These are phyloP conservation scores for Cordyceps militaris DNA, from an alignment of 2,329 filamentous ascomycete species.

Conservation along the genomic window DNA sequence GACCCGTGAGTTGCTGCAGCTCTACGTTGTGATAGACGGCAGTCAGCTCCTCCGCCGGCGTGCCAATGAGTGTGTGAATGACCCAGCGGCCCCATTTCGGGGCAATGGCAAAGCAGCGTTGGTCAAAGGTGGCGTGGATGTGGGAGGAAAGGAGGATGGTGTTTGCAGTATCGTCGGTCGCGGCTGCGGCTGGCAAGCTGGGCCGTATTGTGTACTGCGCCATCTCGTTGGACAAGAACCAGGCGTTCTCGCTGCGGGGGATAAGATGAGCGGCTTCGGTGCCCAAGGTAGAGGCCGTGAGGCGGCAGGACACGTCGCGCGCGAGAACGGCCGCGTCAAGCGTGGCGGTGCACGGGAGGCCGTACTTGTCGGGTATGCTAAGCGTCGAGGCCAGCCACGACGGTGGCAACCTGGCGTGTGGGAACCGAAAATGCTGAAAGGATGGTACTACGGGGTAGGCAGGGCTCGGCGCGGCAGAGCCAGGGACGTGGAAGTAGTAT, in stretches of 20 bases:
- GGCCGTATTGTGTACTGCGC: not conserved
- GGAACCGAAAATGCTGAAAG: not conserved
- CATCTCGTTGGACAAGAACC: not conserved
- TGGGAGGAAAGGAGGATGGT: not conserved
- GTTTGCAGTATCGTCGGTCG: not conserved
- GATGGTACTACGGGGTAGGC: not conserved
- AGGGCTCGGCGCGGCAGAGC: not conserved
- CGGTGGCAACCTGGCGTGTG: not conserved
- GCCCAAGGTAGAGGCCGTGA: not conserved
- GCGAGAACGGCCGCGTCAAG: not conserved
- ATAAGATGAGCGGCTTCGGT: not conserved
- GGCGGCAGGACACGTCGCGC: not conserved
- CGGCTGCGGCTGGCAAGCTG: not conserved
- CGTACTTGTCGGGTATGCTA: not conserved
- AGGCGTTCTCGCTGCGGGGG: not conserved
- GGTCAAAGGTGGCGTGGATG: not conserved
- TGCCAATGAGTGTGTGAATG: not conserved
- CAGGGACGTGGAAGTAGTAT: not conserved
- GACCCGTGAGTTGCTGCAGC: not conserved
- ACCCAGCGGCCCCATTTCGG: not conserved
- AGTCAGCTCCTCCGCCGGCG: not conserved
- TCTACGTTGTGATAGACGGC: not conserved
- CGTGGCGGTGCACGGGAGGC: not conserved
- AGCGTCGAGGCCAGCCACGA: not conserved
- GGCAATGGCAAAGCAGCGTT: not conserved